Evolutionary conservation across 192 early-diverging fungal genomes (phyloP).

Genomic region (Entophlyctis luteolus): DNA sequence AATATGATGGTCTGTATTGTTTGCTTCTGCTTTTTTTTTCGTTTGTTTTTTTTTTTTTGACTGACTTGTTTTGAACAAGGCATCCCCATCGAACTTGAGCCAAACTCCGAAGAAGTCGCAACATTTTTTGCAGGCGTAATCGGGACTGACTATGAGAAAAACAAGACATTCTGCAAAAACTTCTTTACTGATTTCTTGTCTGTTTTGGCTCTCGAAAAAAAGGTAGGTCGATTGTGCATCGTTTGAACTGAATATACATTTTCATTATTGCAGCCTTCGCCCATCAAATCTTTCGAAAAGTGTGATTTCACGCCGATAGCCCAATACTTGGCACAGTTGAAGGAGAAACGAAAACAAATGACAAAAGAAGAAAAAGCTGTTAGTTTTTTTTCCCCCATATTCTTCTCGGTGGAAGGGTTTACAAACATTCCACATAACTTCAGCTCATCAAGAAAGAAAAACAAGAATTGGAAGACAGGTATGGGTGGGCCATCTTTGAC

Average conservation of each 20-base stretch:
- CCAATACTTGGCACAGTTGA: too few species aligned
- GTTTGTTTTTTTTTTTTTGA: neutral
- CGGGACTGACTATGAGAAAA: slow-evolving; percentile 77
- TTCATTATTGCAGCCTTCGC: slow-evolving; percentile 43
- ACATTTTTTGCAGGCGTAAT: slow-evolving; percentile 87
- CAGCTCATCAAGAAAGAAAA: slow-evolving; percentile 67
- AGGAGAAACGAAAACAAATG: too few species aligned
- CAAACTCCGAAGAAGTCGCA: slow-evolving; percentile 90
- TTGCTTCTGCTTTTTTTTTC: neutral
- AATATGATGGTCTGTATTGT: slow-evolving; percentile 64
- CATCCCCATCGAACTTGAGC: slow-evolving; percentile 46
- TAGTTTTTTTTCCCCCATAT: too few species aligned
- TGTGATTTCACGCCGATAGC: too few species aligned
- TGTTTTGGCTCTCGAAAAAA: slow-evolving; percentile 59
- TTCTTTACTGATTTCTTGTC: slow-evolving; percentile 86
- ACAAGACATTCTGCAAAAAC: slow-evolving; percentile 81
- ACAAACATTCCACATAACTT: slow-evolving; percentile 93
- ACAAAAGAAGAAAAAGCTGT: too few species aligned
- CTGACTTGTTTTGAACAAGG: slow-evolving; percentile 44
- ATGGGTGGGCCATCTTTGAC: slow-evolving; percentile 70
- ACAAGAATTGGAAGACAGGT: slow-evolving; percentile 67
- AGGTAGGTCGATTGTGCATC: too few species aligned
- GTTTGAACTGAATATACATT: too few species aligned
- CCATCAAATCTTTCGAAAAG: slow-evolving; percentile 71
- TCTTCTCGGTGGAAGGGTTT: too few species aligned